phyloP scores from a whole-genome alignment of 1,284 basidiomycete species.

The Apiotrichum akiyoshidainum region DNA sequence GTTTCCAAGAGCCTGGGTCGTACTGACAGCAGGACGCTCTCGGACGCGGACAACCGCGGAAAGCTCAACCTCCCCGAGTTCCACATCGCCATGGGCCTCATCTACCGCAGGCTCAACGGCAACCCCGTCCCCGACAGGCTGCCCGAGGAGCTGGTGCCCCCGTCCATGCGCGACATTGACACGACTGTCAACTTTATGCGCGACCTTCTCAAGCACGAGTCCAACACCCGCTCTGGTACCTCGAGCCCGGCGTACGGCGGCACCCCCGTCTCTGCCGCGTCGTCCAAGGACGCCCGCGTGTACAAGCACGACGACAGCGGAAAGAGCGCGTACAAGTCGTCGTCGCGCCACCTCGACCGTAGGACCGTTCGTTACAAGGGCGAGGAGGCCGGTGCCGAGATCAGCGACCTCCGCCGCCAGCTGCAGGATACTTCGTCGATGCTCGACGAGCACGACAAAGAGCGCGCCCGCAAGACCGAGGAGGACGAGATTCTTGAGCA shows the following conservation, averaged over 20 bases:
- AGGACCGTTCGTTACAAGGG: conserved; percentile 71
- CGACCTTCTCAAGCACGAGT: conserved; percentile 83
- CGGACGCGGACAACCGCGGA: conserved; percentile 84
- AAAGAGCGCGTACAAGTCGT: conserved; percentile 71
- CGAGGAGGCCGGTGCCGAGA: conserved; percentile 68
- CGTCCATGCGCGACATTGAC: conserved; percentile 86
- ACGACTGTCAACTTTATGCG: conserved; percentile 88
- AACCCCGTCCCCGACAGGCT: conserved; percentile 83
- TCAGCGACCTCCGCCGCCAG: conserved; percentile 82
- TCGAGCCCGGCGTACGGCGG: conserved; percentile 56
- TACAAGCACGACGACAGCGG: conserved; percentile 75
- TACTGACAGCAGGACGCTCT: conserved; percentile 65
- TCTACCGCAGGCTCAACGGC: conserved; percentile 91
- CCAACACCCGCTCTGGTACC: conserved; percentile 57
- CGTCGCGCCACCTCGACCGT: conserved; percentile 82
- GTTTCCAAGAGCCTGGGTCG: too few species aligned
- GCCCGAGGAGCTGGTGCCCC: conserved; percentile 85
- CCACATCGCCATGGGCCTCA: conserved; percentile 97
- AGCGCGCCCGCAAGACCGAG: conserved; percentile 60
- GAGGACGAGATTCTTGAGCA: conserved; percentile 86
- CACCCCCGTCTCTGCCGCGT: conserved; percentile 56
- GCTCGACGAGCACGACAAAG: conserved; percentile 70
- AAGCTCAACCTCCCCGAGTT: conserved; percentile 95
- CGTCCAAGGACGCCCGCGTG: conserved; percentile 80
- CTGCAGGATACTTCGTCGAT: conserved; percentile 76